phyloP scores from a whole-genome alignment of 768 basidiomycete genomes.

The Auricularia heimuer region DNA sequence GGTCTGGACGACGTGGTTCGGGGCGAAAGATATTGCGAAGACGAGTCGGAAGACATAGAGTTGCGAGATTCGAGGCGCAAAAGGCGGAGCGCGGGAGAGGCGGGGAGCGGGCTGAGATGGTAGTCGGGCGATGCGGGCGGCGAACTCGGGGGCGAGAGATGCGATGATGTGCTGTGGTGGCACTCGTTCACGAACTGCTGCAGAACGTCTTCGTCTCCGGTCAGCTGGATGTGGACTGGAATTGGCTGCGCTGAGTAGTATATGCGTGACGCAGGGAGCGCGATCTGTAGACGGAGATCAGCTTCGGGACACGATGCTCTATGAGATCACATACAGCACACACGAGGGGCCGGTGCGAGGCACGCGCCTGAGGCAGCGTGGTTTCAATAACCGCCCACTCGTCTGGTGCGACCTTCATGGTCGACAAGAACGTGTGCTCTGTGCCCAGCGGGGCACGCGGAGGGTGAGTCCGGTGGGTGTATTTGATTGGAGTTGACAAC shows the following conservation, averaged over 20 bases:
- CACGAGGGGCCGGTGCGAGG: not conserved
- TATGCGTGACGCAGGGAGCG: conserved; percentile 46
- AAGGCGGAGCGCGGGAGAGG: not conserved
- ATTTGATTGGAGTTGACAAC: conserved; percentile 39
- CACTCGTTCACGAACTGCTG: not conserved
- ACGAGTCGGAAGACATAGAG: not conserved
- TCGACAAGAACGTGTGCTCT: conserved; percentile 41
- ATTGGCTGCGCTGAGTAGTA: conserved; percentile 48
- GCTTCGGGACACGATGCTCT: not conserved
- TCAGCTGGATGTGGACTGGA: conserved; percentile 57
- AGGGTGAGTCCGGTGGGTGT: conserved; percentile 46
- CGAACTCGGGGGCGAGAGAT: not conserved
- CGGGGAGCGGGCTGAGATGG: not conserved
- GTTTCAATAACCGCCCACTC: conserved; percentile 38
- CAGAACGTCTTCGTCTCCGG: conserved; percentile 7
- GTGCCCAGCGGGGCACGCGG: conserved; percentile 39
- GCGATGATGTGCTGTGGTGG: not conserved
- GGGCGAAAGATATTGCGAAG: too few species aligned
- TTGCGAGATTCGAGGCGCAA: not conserved
- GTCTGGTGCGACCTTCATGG: conserved; percentile 52
- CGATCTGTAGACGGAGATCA: conserved; percentile 31
- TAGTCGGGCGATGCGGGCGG: too few species aligned
- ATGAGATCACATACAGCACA: conserved; percentile 30
- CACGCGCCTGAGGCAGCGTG: not conserved
- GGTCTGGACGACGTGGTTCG: too few species aligned